Evolutionary conservation across 495 filamentous ascomycete genomes (phyloP).

Genomic region (Poronia punctata): DNA sequence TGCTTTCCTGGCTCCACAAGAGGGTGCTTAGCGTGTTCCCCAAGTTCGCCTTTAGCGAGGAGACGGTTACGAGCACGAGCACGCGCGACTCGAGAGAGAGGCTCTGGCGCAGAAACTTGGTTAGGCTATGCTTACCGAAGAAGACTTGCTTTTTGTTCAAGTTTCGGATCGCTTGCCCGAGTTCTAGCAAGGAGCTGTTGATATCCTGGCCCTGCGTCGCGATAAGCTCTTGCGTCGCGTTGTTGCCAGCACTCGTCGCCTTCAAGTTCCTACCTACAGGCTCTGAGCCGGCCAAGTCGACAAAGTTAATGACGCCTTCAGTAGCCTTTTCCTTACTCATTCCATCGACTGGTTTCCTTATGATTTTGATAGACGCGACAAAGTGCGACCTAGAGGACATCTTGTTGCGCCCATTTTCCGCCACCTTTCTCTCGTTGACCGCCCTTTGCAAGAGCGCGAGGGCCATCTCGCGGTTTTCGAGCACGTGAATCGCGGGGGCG

Average conservation of each 20-base stretch:
- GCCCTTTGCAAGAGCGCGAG: conserved; percentile 4
- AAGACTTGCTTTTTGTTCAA: conserved; percentile 75
- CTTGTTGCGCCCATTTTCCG: conserved; percentile 75
- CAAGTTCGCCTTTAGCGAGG: conserved; percentile 76
- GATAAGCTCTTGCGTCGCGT: conserved; percentile 27
- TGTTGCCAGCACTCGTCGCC: conserved; percentile 61
- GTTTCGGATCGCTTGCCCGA: conserved; percentile 90
- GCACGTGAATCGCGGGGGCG: not conserved
- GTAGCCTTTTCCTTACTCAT: not conserved
- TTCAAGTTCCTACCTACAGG: conserved; percentile 65
- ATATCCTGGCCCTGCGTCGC: conserved; percentile 74
- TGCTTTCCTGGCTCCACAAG: conserved; percentile 9
- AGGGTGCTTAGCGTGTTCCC: conserved; percentile 19
- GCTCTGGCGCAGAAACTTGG: conserved; percentile 84
- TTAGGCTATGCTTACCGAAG: conserved; percentile 90
- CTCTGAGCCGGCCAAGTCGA: conserved; percentile 93
- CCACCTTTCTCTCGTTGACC: not conserved
- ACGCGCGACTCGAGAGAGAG: conserved; percentile 92
- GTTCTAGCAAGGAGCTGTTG: conserved; percentile 78
- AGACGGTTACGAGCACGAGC: conserved; percentile 97
- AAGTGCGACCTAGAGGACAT: conserved; percentile 89
- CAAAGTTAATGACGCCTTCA: conserved; percentile 82
- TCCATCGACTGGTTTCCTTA: not conserved
- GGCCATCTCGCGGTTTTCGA: conserved; percentile 3
- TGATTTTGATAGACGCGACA: conserved; percentile 81